Evolutionary conservation across 192 early-diverging fungal species (phyloP), one percentile per base, ranked within the genome.

Genomic region (Backusella tarrabulga): DNA sequence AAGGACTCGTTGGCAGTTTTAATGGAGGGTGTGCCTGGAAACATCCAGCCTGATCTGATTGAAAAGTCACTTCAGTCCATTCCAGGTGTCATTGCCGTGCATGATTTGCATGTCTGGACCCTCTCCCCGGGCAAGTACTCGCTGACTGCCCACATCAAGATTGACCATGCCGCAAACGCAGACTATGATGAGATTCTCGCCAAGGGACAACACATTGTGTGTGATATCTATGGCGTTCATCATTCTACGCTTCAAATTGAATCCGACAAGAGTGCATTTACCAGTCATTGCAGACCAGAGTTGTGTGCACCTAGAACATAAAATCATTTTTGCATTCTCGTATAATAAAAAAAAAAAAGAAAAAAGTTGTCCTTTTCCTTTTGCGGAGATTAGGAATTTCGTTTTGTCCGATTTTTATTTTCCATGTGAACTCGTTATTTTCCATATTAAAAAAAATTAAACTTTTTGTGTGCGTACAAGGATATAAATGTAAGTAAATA

Each of bases 21-120:
- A 34, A 94, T 95, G 93, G 93, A 95, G 85, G 84, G 93, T 19
- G 87, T 87, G 0, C 88, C 88, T 12, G 77, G 77, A 0, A 78
- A 83, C 44, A 84, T 90, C 36, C 81, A 88, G 14, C 85, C 87
- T 9, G 85, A 88, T 38, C 72, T 80, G 21, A 82, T 90, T 69
- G 80, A 83, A 60, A 73, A 73, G 12, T 78, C 83, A 21, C 66
- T 90, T 29, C 52, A 79, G 1, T 42, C 79, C 34, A 83, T 90
- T 34, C 77, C 76, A 15, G 88, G 88, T 23, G 88, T 90, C 0
- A 75, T 80, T 6, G 66, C 83, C 26, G 85, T 88, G 12, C 88
- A 90, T 52, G 88, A 90, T 73, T 73, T 90, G 15, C 88, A 90
- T 71, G 82, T 88, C 19, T 90, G 88, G 88, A 85, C 83, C 21